Evolutionary conservation across 169 alveolate species (phyloP).

Genomic region (Theileria orientalis): DNA sequence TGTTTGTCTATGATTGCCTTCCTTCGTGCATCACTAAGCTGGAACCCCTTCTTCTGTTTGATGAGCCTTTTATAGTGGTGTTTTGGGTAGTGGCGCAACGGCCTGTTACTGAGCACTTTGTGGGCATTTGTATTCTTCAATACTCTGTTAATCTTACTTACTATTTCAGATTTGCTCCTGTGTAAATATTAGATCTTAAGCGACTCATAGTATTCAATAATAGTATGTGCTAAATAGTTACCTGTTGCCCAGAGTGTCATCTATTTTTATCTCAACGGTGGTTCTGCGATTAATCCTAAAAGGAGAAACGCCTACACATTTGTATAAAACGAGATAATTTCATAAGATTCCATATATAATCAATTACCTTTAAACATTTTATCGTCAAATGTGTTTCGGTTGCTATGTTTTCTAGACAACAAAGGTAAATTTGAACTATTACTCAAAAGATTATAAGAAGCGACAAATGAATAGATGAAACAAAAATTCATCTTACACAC

Average conservation of each 20-base stretch:
- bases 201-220: too few relatives aligned
- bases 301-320: constrained; percentile 15
- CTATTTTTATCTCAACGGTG: neutral
- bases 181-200: neutral
- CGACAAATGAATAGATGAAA: constrained; percentile 5
- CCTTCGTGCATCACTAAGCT: constrained; percentile 34
- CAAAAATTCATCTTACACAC: constrained; percentile 24
- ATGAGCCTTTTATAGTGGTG: constrained; percentile 57
- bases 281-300: constrained; percentile 1
- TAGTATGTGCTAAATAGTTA: neutral
- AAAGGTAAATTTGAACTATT: neutral
- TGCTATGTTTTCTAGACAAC: neutral
- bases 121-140: constrained; percentile 3
- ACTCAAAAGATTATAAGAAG: neutral
- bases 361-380: neutral
- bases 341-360: neutral
- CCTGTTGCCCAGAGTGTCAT: neutral
- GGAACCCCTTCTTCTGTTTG: constrained; percentile 55
- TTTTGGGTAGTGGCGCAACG: constrained; percentile 58
- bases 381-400: neutral
- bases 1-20: constrained; percentile 2
- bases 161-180: constrained; percentile 22
- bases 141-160: constrained; percentile 35
- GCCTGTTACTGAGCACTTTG: constrained; percentile 29
- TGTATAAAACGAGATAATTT: neutral